Conservation (phyloP, 495 filamentous ascomycete genomes). For the Xylaria bambusicola region DNA sequence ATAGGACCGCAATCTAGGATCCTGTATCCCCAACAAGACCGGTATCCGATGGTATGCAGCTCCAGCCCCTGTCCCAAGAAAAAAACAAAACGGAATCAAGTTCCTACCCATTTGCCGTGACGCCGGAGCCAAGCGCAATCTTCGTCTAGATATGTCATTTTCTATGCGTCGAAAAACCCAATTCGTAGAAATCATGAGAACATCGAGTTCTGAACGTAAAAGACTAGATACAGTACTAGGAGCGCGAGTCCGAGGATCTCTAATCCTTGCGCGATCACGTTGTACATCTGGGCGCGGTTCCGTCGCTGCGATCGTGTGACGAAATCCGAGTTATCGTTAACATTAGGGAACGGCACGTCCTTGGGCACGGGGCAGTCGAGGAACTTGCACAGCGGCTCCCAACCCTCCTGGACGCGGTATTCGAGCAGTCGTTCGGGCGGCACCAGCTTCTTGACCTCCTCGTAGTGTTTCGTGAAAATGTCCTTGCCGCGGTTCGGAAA, state of each 20-base stretch:
- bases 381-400: slow-evolving; percentile 69
- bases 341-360: slow-evolving; percentile 45
- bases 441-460: slow-evolving; percentile 32
- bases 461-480: slow-evolving; percentile 31
- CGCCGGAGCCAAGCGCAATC: slow-evolving; percentile 1
- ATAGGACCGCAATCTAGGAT: too few species aligned
- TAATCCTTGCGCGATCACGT: slow-evolving; percentile 54
- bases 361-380: slow-evolving; percentile 60
- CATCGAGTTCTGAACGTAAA: slow-evolving; percentile 25
- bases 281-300: slow-evolving; percentile 65
- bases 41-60: not conserved
- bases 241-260: slow-evolving; percentile 26
- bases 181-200: slow-evolving; percentile 11
- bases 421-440: slow-evolving; percentile 53
- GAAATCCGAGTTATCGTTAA: slow-evolving; percentile 55
- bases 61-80: not conserved
- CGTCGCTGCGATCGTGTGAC: slow-evolving; percentile 58
- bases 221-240: slow-evolving; percentile 23
- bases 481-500: slow-evolving; percentile 26
- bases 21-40: too few species aligned
- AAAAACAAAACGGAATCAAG: not conserved
- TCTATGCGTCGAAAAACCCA: too few species aligned
- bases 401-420: slow-evolving; percentile 65
- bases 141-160: too few species aligned
- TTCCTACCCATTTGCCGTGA: not conserved